phyloP scores from a whole-genome alignment of 139 green algal species.

The Eudorina sp. region DNA sequence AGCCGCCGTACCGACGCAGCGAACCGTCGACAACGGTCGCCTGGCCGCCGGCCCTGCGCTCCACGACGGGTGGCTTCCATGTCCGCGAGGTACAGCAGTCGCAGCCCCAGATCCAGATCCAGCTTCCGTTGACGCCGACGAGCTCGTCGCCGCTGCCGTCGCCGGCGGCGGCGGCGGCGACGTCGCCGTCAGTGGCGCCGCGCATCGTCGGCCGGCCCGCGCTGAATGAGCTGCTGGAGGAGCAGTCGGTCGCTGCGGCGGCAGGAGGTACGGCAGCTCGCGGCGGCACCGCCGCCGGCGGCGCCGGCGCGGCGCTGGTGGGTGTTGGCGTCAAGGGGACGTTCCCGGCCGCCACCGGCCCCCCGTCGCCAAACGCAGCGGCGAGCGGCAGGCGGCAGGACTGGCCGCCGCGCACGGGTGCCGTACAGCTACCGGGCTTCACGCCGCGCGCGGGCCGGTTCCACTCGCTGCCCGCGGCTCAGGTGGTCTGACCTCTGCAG shows the following conservation, averaged over 20 bases:
- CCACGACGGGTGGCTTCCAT: neutral
- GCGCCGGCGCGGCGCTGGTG: neutral
- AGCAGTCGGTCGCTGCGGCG: neutral
- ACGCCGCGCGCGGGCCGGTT: neutral
- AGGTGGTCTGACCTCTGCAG: no score
- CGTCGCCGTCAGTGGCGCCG: neutral
- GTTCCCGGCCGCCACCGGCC: neutral
- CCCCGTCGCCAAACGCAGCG: no score
- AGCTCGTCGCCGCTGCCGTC: no score
- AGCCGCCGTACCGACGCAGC: neutral
- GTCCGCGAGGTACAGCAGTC: neutral
- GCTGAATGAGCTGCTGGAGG: neutral
- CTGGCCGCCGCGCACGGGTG: neutral
- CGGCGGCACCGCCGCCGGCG: neutral
- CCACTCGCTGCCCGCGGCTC: neutral
- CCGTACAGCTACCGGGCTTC: conserved; percentile 1
- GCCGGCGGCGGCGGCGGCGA: neutral
- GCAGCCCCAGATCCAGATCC: neutral
- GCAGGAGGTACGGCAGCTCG: neutral
- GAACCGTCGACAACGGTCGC: neutral
- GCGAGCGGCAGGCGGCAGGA: neutral
- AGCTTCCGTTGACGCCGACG: no score
- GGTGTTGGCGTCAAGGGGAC: neutral
- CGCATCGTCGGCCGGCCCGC: neutral
- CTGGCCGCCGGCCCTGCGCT: neutral